Conservation (phyloP, 2,329 filamentous ascomycete genomes). For the Paecilomyces variotii region DNA sequence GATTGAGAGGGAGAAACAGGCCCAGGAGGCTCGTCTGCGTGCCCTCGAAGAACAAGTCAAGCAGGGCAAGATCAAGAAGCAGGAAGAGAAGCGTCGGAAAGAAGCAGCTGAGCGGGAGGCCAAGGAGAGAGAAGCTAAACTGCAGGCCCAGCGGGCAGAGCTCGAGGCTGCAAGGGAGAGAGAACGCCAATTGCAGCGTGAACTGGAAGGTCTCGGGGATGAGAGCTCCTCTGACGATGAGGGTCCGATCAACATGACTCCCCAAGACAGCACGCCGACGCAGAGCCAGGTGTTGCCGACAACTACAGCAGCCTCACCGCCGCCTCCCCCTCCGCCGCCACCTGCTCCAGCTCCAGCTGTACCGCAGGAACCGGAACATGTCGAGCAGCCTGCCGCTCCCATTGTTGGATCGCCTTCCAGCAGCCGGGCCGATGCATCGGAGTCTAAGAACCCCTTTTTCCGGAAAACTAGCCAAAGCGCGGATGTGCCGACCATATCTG, state of each 20-base stretch:
- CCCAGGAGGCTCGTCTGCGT: slow-evolving; percentile 71
- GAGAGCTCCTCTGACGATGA: slow-evolving; percentile 76
- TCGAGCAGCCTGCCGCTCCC: slow-evolving; percentile 44
- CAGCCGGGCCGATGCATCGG: slow-evolving; percentile 53
- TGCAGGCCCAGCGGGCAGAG: slow-evolving; percentile 80
- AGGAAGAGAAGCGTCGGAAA: slow-evolving; percentile 88
- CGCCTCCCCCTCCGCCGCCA: slow-evolving; percentile 20
- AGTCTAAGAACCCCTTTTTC: slow-evolving; percentile 93
- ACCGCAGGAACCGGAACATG: slow-evolving; percentile 44
- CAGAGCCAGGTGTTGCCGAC: slow-evolving; percentile 47
- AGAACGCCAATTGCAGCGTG: slow-evolving; percentile 79
- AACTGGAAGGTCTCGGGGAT: slow-evolving; percentile 72
- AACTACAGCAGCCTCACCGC: slow-evolving; percentile 16
- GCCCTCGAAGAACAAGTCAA: slow-evolving; percentile 90
- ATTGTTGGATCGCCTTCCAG: slow-evolving; percentile 39
- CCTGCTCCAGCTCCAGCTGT: slow-evolving; percentile 14
- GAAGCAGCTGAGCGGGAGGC: slow-evolving; percentile 80
- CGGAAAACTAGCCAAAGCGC: slow-evolving; percentile 70
- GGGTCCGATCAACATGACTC: slow-evolving; percentile 61
- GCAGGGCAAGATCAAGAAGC: slow-evolving; percentile 89
- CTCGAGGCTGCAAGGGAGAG: slow-evolving; percentile 85
- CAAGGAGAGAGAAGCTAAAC: slow-evolving; percentile 77
- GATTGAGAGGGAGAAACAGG: slow-evolving; percentile 69
- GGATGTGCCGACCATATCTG: slow-evolving; percentile 41
- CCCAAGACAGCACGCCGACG: slow-evolving; percentile 52